Percentiles rank a stretch among this genome's conserved stretches.
phyloP scores from a whole-genome alignment of 1,284 basidiomycete species.

The Puccinia coronata region DNA sequence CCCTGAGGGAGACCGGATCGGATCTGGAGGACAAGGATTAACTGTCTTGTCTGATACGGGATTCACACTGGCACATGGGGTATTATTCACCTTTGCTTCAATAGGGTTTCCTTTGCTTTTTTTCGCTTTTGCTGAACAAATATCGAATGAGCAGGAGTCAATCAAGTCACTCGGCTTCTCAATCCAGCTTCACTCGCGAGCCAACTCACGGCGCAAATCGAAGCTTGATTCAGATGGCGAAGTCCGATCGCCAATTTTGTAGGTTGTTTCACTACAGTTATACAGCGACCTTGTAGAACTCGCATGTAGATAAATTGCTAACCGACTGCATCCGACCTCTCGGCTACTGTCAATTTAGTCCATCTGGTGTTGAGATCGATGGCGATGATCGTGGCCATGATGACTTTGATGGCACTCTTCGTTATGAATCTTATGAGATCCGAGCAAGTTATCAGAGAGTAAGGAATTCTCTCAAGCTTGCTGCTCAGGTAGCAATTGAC shows the following conservation, averaged over 20 bases:
- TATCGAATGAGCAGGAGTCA: neutral
- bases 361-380: neutral
- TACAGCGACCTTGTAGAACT: neutral
- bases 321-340: neutral
- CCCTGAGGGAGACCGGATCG: neutral
- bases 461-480: neutral
- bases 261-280: neutral
- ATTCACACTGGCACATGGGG: neutral
- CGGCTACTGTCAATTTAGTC: neutral
- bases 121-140: neutral
- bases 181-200: neutral
- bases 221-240: neutral
- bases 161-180: neutral
- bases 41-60: neutral
- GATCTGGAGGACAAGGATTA: neutral
- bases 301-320: neutral
- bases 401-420: constrained; percentile 8
- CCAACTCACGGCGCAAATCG: neutral
- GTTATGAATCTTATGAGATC: neutral
- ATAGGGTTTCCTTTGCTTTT: neutral
- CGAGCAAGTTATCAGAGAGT: neutral
- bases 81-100: neutral
- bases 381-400: constrained; percentile 2
- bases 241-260: neutral
- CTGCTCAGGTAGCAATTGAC: neutral